Conservation (phyloP, 2,329 filamentous ascomycete species). For the Neospermospora avenae region DNA sequence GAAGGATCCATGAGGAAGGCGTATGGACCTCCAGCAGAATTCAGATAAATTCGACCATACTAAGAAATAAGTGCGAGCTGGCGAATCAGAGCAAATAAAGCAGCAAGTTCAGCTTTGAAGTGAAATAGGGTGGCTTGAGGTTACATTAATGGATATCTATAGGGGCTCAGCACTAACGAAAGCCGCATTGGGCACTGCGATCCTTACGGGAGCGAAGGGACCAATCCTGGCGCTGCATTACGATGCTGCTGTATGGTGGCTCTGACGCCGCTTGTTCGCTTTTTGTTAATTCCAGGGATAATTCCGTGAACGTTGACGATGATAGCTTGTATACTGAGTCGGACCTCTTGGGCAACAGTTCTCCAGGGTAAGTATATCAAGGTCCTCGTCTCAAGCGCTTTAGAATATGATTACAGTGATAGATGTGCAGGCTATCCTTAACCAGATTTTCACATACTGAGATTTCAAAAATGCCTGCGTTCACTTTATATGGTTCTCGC, state of each 20-base stretch:
- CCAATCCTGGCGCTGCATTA: too few relatives aligned
- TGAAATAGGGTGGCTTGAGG: neutral
- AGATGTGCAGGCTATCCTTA: slow-evolving; percentile 35
- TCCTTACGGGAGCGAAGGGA: too few relatives aligned
- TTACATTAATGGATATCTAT: neutral
- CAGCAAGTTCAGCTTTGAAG: neutral
- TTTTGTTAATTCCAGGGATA: too few relatives aligned
- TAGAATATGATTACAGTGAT: neutral
- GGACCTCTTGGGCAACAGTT: too few relatives aligned
- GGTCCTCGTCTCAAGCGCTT: neutral
- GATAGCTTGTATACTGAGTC: too few relatives aligned
- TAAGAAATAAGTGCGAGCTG: neutral
- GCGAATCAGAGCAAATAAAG: neutral
- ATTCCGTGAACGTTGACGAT: too few relatives aligned
- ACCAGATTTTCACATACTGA: slow-evolving; percentile 27
- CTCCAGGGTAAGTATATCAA: too few relatives aligned
- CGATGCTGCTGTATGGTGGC: too few relatives aligned
- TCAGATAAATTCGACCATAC: neutral
- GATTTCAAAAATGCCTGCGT: slow-evolving; percentile 40
- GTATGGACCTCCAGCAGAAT: slow-evolving; percentile 12
- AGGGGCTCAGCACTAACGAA: neutral
- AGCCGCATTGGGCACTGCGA: too few relatives aligned
- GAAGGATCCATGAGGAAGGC: too few relatives aligned
- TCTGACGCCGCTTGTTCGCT: too few relatives aligned
- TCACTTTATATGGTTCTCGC: slow-evolving; percentile 41